Percentiles rank a stretch among this genome's conserved stretches.
phyloP scores from a whole-genome alignment of 1,284 basidiomycete species.

The Chondrostereum purpureum region DNA sequence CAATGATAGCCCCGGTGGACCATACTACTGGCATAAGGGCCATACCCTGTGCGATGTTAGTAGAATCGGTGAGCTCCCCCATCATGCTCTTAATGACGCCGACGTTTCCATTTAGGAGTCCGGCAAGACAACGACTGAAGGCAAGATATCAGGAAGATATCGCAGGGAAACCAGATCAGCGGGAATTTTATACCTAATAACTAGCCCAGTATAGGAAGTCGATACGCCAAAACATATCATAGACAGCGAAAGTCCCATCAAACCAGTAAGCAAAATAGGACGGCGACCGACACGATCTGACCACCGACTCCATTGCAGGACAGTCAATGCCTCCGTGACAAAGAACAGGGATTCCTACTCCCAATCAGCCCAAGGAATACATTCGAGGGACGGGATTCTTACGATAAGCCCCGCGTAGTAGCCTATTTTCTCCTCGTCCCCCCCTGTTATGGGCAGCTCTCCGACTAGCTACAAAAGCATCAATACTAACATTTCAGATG shows the following conservation, averaged over 20 bases:
- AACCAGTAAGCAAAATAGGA: conserved; percentile 49
- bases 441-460: conserved; percentile 49
- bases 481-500: conserved; percentile 1
- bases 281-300: conserved; percentile 58
- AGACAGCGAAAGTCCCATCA: conserved; percentile 45
- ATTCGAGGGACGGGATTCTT: conserved; percentile 19
- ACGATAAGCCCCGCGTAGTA: conserved; percentile 67
- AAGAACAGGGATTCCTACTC: conserved; percentile 55
- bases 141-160: not conserved
- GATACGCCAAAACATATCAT: conserved; percentile 54
- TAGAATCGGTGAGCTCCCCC: conserved; percentile 43
- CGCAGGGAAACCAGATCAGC: not conserved
- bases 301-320: conserved; percentile 54
- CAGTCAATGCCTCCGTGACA: conserved; percentile 48
- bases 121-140: conserved; percentile 20
- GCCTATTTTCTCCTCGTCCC: conserved; percentile 53
- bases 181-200: conserved; percentile 26
- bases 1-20: conserved; percentile 38
- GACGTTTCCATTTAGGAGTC: conserved; percentile 47
- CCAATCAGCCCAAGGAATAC: not conserved
- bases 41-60: conserved; percentile 45
- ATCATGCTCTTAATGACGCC: conserved; percentile 40
- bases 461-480: conserved; percentile 40
- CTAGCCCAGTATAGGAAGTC: conserved; percentile 33
- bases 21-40: conserved; percentile 42